Evolutionary conservation across 192 early-diverging fungal genomes (phyloP), one percentile per base, ranked within the genome.

Genomic region (Backusella sp.): DNA sequence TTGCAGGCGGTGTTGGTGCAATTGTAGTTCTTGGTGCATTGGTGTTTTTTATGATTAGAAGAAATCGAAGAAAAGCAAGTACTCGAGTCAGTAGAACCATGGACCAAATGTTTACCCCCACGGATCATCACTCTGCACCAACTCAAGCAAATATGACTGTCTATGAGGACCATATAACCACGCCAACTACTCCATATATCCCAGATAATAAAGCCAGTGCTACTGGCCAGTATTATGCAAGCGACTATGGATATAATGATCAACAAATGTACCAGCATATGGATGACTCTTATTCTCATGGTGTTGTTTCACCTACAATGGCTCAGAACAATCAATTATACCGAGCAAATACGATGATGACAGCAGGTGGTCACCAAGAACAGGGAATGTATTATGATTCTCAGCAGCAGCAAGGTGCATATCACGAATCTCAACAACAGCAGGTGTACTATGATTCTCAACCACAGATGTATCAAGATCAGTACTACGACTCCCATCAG

Each of bases 11-110:
- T 7, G 70, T 71, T 15, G 70, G 39, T 30, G 70, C 42, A 14
- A 49, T 71, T 21, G 44, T 71, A 5, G 21, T 71, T 15, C 39
- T 71, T 71, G 70, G 70, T 49, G 70, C 70, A 26, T 32, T 71
- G 14, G 44, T 39, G 6, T 49, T 71, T 44, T 71, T 44, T 8
- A 49, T 71, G 70, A 49, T 71, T 2, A 41, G 30, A 30, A 42
- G 70, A n/a, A 76, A 52, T 69, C 44, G 68, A 42, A 68, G 68
- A 70, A 28, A 37, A 65, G 26, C 14, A n/a, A 68, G 69, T n/a
- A 76, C 49, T 28, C 75, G 75, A 44, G 46, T 21, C 35, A 76
- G 70, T 19, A 41, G 70, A 30, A 41, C 42, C 8, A 71, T 71
- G 44, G 70, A 71, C 6, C 39, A 71, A 44, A 46, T 71, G n/a